phyloP scores from a whole-genome alignment of 1,139 yeast genomes.

The Pichia sp. region DNA sequence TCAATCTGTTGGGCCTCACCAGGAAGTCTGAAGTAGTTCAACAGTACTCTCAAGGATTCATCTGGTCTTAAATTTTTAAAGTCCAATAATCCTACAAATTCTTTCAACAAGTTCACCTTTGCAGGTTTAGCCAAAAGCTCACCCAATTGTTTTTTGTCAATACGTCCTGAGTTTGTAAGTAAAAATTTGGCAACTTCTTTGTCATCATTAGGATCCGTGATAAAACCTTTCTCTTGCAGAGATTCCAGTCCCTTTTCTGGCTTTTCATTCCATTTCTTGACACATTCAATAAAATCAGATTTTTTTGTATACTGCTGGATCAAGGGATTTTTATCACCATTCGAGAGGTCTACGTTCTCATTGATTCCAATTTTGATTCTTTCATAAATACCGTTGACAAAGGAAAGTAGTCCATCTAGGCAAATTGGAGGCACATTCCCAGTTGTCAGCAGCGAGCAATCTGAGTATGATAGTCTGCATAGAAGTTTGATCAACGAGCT shows the following conservation, averaged over 20 bases:
- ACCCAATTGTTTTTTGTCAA: conserved; percentile 85
- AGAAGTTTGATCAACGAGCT: conserved; percentile 63
- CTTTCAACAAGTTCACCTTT: conserved; percentile 54
- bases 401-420: conserved; percentile 76
- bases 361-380: conserved; percentile 40
- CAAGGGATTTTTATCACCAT: conserved; percentile 27
- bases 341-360: conserved; percentile 19
- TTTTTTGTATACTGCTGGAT: conserved; percentile 53
- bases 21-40: conserved; percentile 85
- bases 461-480: conserved; percentile 75
- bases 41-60: conserved; percentile 80
- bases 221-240: conserved; percentile 60
- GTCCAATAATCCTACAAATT: conserved; percentile 69
- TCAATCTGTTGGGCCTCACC: conserved; percentile 98
- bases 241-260: conserved; percentile 71
- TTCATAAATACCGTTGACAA: conserved; percentile 62
- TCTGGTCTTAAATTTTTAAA: conserved; percentile 79
- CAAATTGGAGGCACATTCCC: conserved; percentile 92
- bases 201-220: conserved; percentile 48
- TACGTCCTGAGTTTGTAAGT: conserved; percentile 70
- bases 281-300: conserved; percentile 69
- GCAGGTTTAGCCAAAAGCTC: conserved; percentile 77
- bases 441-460: conserved; percentile 70
- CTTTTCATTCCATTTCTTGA: conserved; percentile 68
- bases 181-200: conserved; percentile 71